Conservation (phyloP, 73 alveolate genomes). For the Paraurostyla sp. region DNA sequence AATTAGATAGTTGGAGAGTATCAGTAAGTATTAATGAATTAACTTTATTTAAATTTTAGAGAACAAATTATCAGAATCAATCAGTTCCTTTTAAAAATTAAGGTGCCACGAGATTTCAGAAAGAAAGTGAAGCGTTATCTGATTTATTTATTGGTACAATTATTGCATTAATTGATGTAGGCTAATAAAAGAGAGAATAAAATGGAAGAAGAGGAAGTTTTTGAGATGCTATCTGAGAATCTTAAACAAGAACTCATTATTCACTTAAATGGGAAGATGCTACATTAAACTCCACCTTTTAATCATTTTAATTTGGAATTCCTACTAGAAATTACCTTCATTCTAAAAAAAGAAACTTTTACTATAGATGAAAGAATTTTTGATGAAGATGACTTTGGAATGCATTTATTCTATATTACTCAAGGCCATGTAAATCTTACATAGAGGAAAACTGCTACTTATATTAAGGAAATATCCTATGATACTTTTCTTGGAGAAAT, state of each 20-base stretch:
- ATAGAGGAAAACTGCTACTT: slow-evolving; percentile 69
- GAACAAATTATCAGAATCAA: slow-evolving; percentile 73
- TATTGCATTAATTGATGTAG: not conserved
- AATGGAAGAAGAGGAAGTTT: slow-evolving; percentile 67
- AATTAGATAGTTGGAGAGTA: slow-evolving; percentile 77
- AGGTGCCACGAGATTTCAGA: slow-evolving; percentile 76
- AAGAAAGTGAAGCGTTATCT: slow-evolving; percentile 82
- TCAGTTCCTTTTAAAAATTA: slow-evolving; percentile 75
- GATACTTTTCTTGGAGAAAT: slow-evolving; percentile 77
- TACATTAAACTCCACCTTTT: slow-evolving; percentile 58
- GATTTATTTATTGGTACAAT: slow-evolving; percentile 67
- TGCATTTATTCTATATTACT: slow-evolving; percentile 67
- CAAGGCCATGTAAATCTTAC: slow-evolving; percentile 75
- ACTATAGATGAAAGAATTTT: slow-evolving; percentile 89
- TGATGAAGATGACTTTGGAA: slow-evolving; percentile 86
- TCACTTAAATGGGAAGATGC: slow-evolving; percentile 75
- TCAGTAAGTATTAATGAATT: not conserved
- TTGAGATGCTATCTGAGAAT: slow-evolving; percentile 65
- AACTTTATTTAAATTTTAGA: not conserved
- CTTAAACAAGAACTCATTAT: slow-evolving; percentile 67
- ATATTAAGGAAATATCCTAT: slow-evolving; percentile 53
- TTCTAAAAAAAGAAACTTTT: slow-evolving; percentile 82
- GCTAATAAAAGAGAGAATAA: slow-evolving; percentile 48
- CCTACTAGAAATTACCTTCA: slow-evolving; percentile 73
- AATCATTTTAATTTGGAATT: slow-evolving; percentile 49